Percentiles rank a stretch among this genome's conserved stretches.
Evolutionary conservation across 805 yeast genomes (phyloP).

Genomic region (Candida orba): DNA sequence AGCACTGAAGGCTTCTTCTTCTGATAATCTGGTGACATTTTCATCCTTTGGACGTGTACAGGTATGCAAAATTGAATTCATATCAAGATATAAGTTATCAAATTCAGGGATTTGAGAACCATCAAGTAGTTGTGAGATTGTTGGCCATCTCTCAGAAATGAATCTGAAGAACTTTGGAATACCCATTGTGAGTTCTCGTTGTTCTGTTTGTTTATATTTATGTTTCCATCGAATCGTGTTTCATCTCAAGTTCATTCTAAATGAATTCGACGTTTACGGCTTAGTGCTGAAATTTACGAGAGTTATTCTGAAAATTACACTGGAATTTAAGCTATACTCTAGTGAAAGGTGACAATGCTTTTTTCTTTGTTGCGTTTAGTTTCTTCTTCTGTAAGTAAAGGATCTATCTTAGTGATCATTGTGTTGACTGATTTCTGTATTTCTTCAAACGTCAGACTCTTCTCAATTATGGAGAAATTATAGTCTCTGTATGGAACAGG

Average conservation of each 20-base stretch:
- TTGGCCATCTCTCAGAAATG: constrained; percentile 98
- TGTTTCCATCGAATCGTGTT: neutral
- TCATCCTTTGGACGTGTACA: constrained; percentile 86
- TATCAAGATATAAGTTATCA: constrained; percentile 90
- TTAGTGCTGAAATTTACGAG: constrained; percentile 9
- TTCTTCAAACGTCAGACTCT: neutral
- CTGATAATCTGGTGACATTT: constrained; percentile 60
- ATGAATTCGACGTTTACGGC: neutral
- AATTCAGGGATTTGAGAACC: constrained; percentile 84
- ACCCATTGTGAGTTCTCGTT: constrained; percentile 44
- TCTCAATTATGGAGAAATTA: neutral
- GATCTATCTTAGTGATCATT: constrained; percentile 1
- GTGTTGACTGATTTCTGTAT: neutral
- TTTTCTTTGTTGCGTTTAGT: neutral
- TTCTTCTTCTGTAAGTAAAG: neutral
- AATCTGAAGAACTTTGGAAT: constrained; percentile 95
- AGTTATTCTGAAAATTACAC: constrained; percentile 1
- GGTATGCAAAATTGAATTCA: constrained; percentile 93
- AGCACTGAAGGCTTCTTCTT: constrained; percentile 88
- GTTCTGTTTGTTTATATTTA: neutral
- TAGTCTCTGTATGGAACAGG: constrained; percentile 9
- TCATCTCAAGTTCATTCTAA: neutral
- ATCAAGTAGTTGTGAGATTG: constrained; percentile 79
- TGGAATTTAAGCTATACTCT: no score
- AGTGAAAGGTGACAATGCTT: no score